Base-by-base conservation (phyloP, 192 early-diverging fungal species). In the Backusella macrospora region DNA sequence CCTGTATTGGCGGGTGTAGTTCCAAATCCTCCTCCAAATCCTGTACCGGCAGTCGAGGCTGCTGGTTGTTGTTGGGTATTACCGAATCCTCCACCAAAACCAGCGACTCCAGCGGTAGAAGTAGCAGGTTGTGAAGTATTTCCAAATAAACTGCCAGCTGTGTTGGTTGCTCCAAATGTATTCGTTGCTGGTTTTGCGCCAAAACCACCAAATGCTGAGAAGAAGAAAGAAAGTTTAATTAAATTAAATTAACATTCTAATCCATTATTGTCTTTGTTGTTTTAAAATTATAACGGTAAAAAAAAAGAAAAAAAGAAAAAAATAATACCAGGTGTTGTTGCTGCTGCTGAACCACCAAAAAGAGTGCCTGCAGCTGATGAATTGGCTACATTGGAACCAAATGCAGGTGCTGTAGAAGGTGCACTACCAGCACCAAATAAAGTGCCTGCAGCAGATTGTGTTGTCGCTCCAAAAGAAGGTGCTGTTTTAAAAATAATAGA, bases 1-100 rank as follows among this genome's bases (percentile, higher is more conserved):
- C 39, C 34, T 7, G 63, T 15, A 12, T 4, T 63, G 38, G 48
- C 48, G n/a, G 66, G 2, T 15, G 74, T 15, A 0, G 37, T 4
- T 37, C 65, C 65, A 62, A 68, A 52, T 43, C 34, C 34, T 23
- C 15, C 66, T 7, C 55, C 34, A 52, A 76, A 76, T n/a, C 52
- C 59, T 16, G 40, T 39, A 42, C 43, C 37, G 37, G 74, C 38
- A 49, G 23, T 10, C 9, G 42, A 23, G n/a, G 29, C 37, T 21
- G 48, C 37, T 26, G 73, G 40, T n/a, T 65, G 42, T 29, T 40
- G 39, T 26, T 43, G 40, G 6, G 42, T 44, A 5, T 43, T 43
- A 9, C 69, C 49, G 21, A 70, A 70, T 8, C 66, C 43, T 21
- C 66, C 43, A 26, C 63, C 63, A 39, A 65, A 65, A 39, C 34